These are phyloP conservation scores for Gossypium sturtianum DNA, from an alignment of 345 rosid species.

Conservation along the genomic window DNA sequence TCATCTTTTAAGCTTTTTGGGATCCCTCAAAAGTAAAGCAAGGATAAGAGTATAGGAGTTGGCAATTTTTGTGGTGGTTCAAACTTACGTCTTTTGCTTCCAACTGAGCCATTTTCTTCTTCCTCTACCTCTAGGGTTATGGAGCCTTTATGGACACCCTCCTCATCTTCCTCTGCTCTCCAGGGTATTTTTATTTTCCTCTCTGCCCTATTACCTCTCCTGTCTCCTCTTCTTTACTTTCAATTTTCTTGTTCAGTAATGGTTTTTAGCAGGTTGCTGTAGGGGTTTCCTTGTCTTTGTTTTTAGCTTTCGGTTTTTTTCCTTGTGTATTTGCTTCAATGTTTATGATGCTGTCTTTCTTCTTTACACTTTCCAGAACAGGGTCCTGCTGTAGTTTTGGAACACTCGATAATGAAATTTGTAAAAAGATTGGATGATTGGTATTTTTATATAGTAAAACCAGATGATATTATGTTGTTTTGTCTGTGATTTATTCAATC, in stretches of 20 bases:
- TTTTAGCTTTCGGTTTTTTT: not conserved
- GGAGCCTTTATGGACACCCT: conserved; percentile 37
- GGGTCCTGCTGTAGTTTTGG: not conserved
- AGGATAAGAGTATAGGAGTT: conserved; percentile 22
- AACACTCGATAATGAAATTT: not conserved
- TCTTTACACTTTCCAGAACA: not conserved
- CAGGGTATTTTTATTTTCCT: conserved; percentile 25
- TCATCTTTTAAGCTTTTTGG: conserved; percentile 2
- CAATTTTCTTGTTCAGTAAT: not conserved
- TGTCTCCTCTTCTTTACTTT: not conserved
- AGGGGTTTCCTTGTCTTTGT: not conserved
- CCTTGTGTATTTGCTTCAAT: not conserved
- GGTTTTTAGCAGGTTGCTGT: not conserved
- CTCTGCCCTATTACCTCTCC: not conserved
- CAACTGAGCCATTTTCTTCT: conserved; percentile 26
- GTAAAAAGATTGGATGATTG: not conserved
- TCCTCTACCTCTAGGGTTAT: conserved; percentile 27
- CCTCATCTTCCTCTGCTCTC: conserved; percentile 20
- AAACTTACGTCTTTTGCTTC: conserved; percentile 22
- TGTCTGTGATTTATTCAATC: not conserved
- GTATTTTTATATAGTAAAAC: not conserved
- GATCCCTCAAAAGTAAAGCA: not conserved
- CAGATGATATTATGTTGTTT: not conserved
- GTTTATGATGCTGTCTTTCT: not conserved
- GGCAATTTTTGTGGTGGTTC: conserved; percentile 19